Percentiles rank a stretch among this genome's conserved stretches.
Evolutionary conservation across 805 yeast genomes (phyloP).

Genomic region (Candida sithepensis): DNA sequence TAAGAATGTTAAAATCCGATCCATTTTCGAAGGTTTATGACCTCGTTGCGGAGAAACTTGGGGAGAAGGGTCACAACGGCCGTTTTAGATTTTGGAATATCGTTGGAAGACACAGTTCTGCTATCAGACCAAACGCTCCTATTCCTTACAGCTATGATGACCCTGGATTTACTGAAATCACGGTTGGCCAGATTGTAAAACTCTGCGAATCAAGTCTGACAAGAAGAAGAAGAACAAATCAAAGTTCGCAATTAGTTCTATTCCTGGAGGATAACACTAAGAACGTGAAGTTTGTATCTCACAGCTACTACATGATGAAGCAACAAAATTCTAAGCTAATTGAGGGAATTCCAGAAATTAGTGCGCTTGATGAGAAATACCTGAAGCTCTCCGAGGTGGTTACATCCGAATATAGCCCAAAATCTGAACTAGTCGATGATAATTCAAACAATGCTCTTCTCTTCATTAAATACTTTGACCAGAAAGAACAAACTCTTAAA

Average conservation of each 20-base stretch:
- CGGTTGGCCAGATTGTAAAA: constrained; percentile 51
- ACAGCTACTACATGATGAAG: constrained; percentile 15
- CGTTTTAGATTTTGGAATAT: constrained; percentile 60
- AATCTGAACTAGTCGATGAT: constrained; percentile 20
- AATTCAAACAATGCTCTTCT: constrained; percentile 19
- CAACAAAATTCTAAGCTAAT: constrained; percentile 7
- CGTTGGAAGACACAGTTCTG: constrained; percentile 64
- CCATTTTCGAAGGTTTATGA: constrained; percentile 48
- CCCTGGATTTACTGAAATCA: constrained; percentile 28
- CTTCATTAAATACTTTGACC: constrained; percentile 37
- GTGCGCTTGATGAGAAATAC: constrained; percentile 10
- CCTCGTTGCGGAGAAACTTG: constrained; percentile 43
- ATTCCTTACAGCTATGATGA: constrained; percentile 27
- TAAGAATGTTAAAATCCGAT: constrained; percentile 56
- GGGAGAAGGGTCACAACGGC: constrained; percentile 27
- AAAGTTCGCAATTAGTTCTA: constrained; percentile 44
- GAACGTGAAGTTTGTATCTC: constrained; percentile 35
- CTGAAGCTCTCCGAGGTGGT: constrained; percentile 5
- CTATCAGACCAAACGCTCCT: constrained; percentile 57
- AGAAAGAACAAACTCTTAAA: constrained; percentile 44
- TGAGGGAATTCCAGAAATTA: background rate
- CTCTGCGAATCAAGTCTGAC: constrained; percentile 25
- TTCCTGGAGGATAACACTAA: constrained; percentile 60
- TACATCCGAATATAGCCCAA: constrained; percentile 19
- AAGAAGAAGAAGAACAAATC: constrained; percentile 38